Conservation (phyloP, 1,284 basidiomycete species). For the Fomitopsis pinicola region DNA sequence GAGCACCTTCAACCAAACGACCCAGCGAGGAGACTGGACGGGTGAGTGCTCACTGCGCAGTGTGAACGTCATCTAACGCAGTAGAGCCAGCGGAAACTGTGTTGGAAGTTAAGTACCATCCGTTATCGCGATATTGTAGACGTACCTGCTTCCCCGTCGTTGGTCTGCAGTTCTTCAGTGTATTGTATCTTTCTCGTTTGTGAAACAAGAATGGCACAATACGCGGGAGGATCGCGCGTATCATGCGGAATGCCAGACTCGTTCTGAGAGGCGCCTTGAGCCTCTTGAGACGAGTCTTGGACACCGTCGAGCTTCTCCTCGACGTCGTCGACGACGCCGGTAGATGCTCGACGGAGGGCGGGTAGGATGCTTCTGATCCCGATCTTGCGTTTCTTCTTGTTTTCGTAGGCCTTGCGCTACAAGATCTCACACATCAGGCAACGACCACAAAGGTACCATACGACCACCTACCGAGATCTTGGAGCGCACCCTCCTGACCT, state of each 20-base stretch:
- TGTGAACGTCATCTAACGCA: neutral
- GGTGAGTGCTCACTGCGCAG: neutral
- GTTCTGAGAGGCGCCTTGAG: neutral
- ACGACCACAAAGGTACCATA: neutral
- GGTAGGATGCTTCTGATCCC: neutral
- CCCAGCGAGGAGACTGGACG: neutral
- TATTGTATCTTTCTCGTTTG: no score
- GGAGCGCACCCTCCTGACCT: neutral
- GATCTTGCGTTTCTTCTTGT: neutral
- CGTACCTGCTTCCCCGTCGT: neutral
- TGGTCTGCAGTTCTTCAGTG: neutral
- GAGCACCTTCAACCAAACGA: neutral
- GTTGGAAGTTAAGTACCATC: no score
- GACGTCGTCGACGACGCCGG: neutral
- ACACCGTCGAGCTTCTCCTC: neutral
- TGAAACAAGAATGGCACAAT: neutral
- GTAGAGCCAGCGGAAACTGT: no score
- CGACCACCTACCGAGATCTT: neutral
- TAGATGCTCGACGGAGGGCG: neutral
- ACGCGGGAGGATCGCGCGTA: neutral
- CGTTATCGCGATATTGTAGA: neutral
- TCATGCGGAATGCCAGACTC: neutral
- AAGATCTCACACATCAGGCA: neutral
- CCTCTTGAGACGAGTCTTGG: neutral
- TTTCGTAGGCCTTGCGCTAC: neutral